Base-by-base conservation (phyloP, 1,139 yeast species). In the Pneumocystis murina region DNA sequence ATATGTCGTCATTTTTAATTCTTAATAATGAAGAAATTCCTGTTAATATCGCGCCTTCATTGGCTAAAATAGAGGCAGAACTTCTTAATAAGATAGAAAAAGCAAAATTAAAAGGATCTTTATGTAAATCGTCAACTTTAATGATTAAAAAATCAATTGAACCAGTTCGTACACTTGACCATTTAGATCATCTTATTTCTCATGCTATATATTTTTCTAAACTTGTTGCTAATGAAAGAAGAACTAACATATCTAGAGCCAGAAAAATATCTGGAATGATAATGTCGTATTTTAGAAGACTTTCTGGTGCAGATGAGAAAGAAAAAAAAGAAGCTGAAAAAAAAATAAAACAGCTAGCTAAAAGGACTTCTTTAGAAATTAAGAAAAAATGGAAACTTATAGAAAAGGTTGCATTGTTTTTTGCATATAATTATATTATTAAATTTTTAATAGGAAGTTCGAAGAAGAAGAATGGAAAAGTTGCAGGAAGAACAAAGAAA, bases 301-400 rank as follows among this genome's bases (percentile, higher is more conserved):
- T 87, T 65, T 84, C 85, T 1, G 96, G 96, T 63, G 96, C 95
- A 60, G 90, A 87, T 68, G 97, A 92, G 68, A 82, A 95, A 67
- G 81, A 84, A 66, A 80, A 81, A 24, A 82, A 83, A 67, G 92
- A 86, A 67, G 81, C 83, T 69, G 78, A 76, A 61, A 72, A 75
- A 62, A 69, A 72, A 12, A 78, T 87, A 67, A 78, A 80, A 65
- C 83, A 81, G 65, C 75, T 91, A 43, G 95, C 97, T 39, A 82
- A 90, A 69, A 79, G 84, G 64, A 88, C 95, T 0, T 85, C 87
- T 0, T 85, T 84, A 68, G 91, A 92, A 48, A 96, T 92, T 10
- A 85, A 86, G 75, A 89, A 85, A 72, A 84, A 95, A 72, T 94
- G 99, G 99, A 77, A 79, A 36, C 80, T 91, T 64, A 98, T 97